Conservation (phyloP, 169 alveolate genomes). For the Plasmodium gaboni region DNA sequence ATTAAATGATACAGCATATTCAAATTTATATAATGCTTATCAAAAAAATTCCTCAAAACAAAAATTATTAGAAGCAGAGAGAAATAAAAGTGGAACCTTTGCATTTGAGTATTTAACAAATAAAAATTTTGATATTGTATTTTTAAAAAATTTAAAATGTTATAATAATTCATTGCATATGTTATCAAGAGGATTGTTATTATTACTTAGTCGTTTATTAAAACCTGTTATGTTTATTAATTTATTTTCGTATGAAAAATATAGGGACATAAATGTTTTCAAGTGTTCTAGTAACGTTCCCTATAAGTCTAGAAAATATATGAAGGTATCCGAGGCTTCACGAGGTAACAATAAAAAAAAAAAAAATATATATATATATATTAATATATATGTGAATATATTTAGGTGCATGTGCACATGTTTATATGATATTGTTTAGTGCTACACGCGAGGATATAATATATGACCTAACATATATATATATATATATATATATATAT, state of each 20-base stretch:
- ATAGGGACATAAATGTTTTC: constrained; percentile 18
- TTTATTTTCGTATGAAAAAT: constrained; percentile 46
- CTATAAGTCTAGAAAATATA: neutral
- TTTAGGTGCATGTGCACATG: neutral
- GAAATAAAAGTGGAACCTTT: constrained; percentile 68
- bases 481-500: neutral
- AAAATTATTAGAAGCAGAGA: constrained; percentile 42
- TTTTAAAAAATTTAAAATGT: constrained; percentile 62
- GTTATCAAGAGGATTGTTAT: constrained; percentile 56
- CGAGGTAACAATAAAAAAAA: neutral
- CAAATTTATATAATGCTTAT: constrained; percentile 26
- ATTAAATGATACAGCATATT: constrained; percentile 15
- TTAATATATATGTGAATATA: neutral
- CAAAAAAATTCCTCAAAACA: constrained; percentile 41
- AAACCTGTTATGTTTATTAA: constrained; percentile 69
- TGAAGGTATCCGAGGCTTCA: neutral
- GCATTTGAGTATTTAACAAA: constrained; percentile 75
- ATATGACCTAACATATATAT: neutral
- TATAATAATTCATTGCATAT: constrained; percentile 42
- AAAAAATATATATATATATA: neutral
- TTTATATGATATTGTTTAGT: neutral
- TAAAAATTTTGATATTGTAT: constrained; percentile 56
- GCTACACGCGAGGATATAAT: neutral
- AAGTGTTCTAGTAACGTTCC: neutral
- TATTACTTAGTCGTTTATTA: constrained; percentile 45